Evolutionary conservation across 2,329 filamentous ascomycete genomes (phyloP), one percentile per base, ranked within the genome.

Genomic region (Penicillium palitans): DNA sequence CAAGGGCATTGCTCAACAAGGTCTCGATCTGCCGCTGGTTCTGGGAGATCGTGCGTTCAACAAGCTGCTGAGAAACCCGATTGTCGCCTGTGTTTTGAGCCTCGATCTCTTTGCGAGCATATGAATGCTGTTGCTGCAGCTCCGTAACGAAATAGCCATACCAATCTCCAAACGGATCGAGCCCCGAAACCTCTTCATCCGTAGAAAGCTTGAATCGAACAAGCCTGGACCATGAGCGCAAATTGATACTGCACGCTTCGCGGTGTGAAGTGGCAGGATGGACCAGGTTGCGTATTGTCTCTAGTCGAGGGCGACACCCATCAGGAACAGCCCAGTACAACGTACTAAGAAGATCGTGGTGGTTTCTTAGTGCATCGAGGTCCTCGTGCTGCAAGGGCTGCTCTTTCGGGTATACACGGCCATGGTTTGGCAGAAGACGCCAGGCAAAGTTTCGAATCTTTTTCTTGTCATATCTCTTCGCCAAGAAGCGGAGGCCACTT

Each of bases 321-420:
- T 80, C 71, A 27, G 84, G 84, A 39, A 82, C 80, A 42, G 79
- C 80, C 76, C 79, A 86, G 67, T 87, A 87, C 15, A 87, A 73
- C 4, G 82, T 84, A 55, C 81, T 84, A 0, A 87, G 76, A 17
- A 87, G 74, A 65, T 87, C 84, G 61, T 86, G 84, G 58, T 87
- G 84, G 62, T 87, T 87, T 48, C 83, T 79, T 46, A 87, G 72
- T 1, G 84, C 83, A 52, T 83, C 79, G 13, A 87, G 72, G 61
- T 84, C 84, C 56, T 80, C 76, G 53, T 81, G 77, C 31, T 76
- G 76, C 15, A 87, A 68, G 5, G 78, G 72, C 58, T 82, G 75
- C 29, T 87, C 84, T 66, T 86, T 87, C 2, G 79, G 83, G 68
- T 85, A 85, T 6, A 74, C 79, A n/a, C 84, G 80, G 4, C 82